These are phyloP conservation scores for Rhodotorula sp. DNA, from an alignment of 1,284 basidiomycete genomes.

Conservation along the genomic window DNA sequence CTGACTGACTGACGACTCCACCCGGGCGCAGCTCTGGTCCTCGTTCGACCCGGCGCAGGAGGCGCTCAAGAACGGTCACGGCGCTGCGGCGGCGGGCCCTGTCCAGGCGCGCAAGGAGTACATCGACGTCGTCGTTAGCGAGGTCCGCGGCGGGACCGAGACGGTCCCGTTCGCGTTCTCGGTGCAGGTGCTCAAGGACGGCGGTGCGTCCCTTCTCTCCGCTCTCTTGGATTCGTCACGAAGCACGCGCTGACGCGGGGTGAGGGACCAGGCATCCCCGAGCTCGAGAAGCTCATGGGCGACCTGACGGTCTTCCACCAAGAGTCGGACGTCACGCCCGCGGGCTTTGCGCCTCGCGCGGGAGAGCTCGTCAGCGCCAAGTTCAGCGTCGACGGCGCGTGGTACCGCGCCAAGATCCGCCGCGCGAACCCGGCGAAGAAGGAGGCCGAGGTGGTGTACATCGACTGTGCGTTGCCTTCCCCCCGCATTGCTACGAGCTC, in stretches of 20 bases:
- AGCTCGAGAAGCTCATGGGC: slow-evolving; percentile 87
- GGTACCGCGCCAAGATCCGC: slow-evolving; percentile 90
- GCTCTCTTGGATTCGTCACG: background rate
- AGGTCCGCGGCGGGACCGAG: slow-evolving; percentile 66
- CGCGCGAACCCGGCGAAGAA: slow-evolving; percentile 78
- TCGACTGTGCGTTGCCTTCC: slow-evolving; percentile 39
- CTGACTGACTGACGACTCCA: too few relatives aligned
- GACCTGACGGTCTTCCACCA: slow-evolving; percentile 86
- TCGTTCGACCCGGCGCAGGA: slow-evolving; percentile 49
- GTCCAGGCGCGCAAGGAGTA: slow-evolving; percentile 65
- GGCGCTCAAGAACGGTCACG: slow-evolving; percentile 56
- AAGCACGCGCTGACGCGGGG: background rate
- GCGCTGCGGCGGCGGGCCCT: slow-evolving; percentile 22
- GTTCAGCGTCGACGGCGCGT: slow-evolving; percentile 78
- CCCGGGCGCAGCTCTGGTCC: slow-evolving; percentile 42
- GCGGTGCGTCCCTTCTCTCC: slow-evolving; percentile 15
- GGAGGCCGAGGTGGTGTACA: slow-evolving; percentile 65
- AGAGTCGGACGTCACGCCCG: slow-evolving; percentile 59
- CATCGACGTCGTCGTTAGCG: slow-evolving; percentile 87
- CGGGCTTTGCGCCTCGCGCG: slow-evolving; percentile 60
- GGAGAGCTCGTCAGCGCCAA: slow-evolving; percentile 84
- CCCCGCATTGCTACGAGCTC: too few relatives aligned
- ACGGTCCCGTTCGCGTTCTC: slow-evolving; percentile 81
- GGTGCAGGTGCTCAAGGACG: slow-evolving; percentile 73
- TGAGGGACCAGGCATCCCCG: slow-evolving; percentile 60